Base-by-base conservation (phyloP, 1,284 basidiomycete species). In the Austroboletus novae-zelandiae region DNA sequence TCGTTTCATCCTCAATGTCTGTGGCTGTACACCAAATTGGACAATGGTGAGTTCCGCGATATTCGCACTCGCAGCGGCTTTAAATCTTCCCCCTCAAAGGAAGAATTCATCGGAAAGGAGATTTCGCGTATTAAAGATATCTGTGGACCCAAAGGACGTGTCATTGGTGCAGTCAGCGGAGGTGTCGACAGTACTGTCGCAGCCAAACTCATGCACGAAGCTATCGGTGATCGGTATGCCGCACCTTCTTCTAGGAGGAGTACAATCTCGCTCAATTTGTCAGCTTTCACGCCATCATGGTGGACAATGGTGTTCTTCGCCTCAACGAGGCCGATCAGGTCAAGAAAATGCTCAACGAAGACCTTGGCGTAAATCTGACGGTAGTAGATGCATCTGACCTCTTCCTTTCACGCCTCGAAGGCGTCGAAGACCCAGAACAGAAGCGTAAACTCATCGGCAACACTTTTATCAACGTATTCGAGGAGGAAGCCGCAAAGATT, bases 391-490 rank as follows among this genome's bases (percentile, higher is more conserved):
- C 97, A 1, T 97, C 95, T 1, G 91, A 94, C 43, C 81, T 92
- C 40, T 99, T 99, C 79, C 81, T 99, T 41, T 79, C 80, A n/a
- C 86, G 90, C 39, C 83, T 99, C 32, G 83, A 87, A 56, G 94
- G 89, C 29, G 78, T 99, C 43, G 91, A 97, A 66, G 97, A 99
- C 68, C 97, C 97, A 1, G 97, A 99, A 71, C 78, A 88, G 71
- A 99, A 99, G 74, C 86, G 97, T 55, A 98, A 96, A 75, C 95
- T 99, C 59, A 99, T 99, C 62, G 97, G 97, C 18, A 98, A 98
- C 76, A 98, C 95, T 1, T 99, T 99, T 67, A 98, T 99, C 74
- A 87, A 98, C 68, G 87, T 99, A 8, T 99, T 99, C 60, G 96
- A 99, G 71, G 85, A 79, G 23, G 91, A 99, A 69, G 97, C 95